These are phyloP conservation scores for Agaricus blazei DNA, from an alignment of 768 basidiomycete genomes.

Conservation along the genomic window DNA sequence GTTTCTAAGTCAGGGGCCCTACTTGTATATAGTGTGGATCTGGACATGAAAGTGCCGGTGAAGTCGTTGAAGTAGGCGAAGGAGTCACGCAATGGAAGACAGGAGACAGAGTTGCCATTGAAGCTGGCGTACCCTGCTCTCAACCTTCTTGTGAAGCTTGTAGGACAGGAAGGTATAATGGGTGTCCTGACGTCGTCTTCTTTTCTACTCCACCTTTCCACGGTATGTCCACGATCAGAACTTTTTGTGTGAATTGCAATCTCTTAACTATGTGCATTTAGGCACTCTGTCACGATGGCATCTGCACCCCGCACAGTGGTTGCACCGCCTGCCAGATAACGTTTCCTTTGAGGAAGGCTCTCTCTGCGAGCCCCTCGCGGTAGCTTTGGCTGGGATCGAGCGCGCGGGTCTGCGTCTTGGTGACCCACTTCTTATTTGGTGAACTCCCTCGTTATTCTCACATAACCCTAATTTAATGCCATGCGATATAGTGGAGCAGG, in stretches of 20 bases:
- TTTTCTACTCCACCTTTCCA: slow-evolving; percentile 70
- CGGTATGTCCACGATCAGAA: slow-evolving; percentile 26
- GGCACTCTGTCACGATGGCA: slow-evolving; percentile 65
- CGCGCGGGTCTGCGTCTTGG: slow-evolving; percentile 61
- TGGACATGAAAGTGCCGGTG: slow-evolving; percentile 68
- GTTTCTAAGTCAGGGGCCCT: background rate
- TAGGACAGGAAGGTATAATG: slow-evolving; percentile 61
- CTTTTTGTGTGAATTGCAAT: background rate
- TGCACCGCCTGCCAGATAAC: slow-evolving; percentile 57
- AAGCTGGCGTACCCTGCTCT: slow-evolving; percentile 66
- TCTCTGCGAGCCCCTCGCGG: slow-evolving; percentile 62
- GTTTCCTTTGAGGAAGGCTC: slow-evolving; percentile 66
- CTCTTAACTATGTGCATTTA: slow-evolving; percentile 15
- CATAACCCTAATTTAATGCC: background rate
- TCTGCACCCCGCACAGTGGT: slow-evolving; percentile 62
- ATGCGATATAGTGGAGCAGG: slow-evolving; percentile 50
- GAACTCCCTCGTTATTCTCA: slow-evolving; percentile 3
- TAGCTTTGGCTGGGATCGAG: slow-evolving; percentile 64
- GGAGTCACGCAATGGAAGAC: slow-evolving; percentile 62
- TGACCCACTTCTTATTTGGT: slow-evolving; percentile 61
- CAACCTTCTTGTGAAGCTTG: slow-evolving; percentile 57
- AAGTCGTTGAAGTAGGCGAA: slow-evolving; percentile 58
- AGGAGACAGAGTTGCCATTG: slow-evolving; percentile 68
- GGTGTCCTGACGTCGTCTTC: slow-evolving; percentile 56
- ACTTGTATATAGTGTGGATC: slow-evolving; percentile 47